These are phyloP conservation scores for Penicillium sp. DNA, from an alignment of 2,329 filamentous ascomycete genomes.

Conservation along the genomic window DNA sequence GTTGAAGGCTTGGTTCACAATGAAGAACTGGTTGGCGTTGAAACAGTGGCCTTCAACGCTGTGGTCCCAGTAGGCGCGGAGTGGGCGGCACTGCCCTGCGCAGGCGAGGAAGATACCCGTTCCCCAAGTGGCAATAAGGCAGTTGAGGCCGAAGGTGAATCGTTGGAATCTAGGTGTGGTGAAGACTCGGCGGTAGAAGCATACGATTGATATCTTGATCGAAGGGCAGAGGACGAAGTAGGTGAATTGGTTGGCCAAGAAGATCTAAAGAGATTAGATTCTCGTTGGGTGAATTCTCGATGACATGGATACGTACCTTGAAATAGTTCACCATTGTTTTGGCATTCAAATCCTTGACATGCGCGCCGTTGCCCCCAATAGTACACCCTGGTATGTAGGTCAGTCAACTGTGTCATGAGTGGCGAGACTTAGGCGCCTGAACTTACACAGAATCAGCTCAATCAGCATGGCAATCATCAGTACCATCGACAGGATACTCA, in stretches of 20 bases:
- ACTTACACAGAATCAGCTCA: conserved; percentile 32
- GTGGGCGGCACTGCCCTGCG: conserved; percentile 32
- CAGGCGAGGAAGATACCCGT: conserved; percentile 33
- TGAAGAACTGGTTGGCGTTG: conserved; percentile 29
- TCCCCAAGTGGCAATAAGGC: conserved; percentile 30
- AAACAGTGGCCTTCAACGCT: conserved; percentile 28
- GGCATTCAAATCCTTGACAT: conserved; percentile 19
- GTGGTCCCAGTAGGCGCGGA: conserved; percentile 32
- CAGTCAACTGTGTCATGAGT: not conserved
- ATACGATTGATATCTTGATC: conserved; percentile 36
- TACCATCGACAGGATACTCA: conserved; percentile 27
- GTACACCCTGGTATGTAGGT: conserved; percentile 27
- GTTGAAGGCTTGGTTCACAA: conserved; percentile 36
- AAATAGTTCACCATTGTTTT: conserved; percentile 30
- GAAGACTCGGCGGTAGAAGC: conserved; percentile 37
- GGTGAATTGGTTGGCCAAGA: conserved; percentile 36
- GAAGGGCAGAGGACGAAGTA: conserved; percentile 34
- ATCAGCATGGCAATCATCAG: conserved; percentile 32
- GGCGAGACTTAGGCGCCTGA: not conserved
- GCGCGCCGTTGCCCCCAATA: conserved; percentile 32
- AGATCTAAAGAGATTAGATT: conserved; percentile 25
- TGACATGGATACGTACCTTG: conserved; percentile 23
- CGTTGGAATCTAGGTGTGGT: conserved; percentile 29
- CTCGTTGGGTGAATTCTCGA: not conserved
- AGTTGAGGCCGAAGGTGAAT: conserved; percentile 27